Conservation (phyloP, 345 rosid species). For the Erysimum cheiranthoides region DNA sequence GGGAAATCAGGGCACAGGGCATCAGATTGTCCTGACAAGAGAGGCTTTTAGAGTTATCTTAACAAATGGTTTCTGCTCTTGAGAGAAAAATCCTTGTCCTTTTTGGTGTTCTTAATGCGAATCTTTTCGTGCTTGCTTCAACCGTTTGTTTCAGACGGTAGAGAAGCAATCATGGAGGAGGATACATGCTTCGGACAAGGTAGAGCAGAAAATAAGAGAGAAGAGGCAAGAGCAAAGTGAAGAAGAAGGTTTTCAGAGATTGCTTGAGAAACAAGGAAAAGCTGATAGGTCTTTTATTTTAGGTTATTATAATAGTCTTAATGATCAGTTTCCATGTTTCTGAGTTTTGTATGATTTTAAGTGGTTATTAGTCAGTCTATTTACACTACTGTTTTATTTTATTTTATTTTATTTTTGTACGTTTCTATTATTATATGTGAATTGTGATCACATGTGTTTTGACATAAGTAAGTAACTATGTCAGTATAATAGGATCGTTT, state of each 20-base stretch:
- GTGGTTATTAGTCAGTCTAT: constrained; percentile 33
- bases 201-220: constrained; percentile 22
- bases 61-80: constrained; percentile 22
- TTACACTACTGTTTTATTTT: background rate
- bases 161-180: constrained; percentile 28
- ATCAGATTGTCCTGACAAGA: constrained; percentile 76
- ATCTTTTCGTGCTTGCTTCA: constrained; percentile 33
- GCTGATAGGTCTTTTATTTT: constrained; percentile 30
- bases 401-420: constrained; percentile 7
- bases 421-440: constrained; percentile 37
- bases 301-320: constrained; percentile 31
- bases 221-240: constrained; percentile 22
- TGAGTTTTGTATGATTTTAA: constrained; percentile 38
- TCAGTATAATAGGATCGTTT: constrained; percentile 23
- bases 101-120: constrained; percentile 33
- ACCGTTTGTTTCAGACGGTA: constrained; percentile 28
- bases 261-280: constrained; percentile 37
- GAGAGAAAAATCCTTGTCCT: constrained; percentile 34
- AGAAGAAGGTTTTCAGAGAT: constrained; percentile 41
- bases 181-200: constrained; percentile 36
- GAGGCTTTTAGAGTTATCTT: constrained; percentile 46
- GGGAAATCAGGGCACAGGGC: constrained; percentile 88
- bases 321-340: constrained; percentile 40
- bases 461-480: constrained; percentile 9
- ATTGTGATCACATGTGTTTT: constrained; percentile 29